Evolutionary conservation across 805 yeast species (phyloP), one percentile per base, ranked within the genome.

Genomic region (Pichia deserticola): DNA sequence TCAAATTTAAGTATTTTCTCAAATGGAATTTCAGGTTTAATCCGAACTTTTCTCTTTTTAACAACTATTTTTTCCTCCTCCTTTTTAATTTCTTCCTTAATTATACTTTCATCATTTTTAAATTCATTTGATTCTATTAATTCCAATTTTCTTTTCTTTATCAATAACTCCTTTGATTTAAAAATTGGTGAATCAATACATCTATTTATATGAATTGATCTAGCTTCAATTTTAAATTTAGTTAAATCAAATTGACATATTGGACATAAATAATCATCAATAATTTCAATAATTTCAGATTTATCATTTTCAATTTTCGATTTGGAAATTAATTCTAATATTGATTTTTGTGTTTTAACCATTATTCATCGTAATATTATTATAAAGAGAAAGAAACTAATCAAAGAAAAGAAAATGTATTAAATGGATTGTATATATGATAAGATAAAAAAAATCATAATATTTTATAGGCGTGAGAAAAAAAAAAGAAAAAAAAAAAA

Each of bases 201-300:
- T 34, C 67, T 63, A 49, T 79, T 81, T 15, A 82, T 84, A 58
- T 82, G 89, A 4, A 67, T 61, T 8, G 71, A 73, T 39, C 85
- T 64, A 30, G 69, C 71, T 34, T 68, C 69, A 6, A 80, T 51
- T 3, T 66, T 58, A 20, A 76, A 62, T 1, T 51, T 50, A 3
- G 74, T 65, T 27, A 82, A 54, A 40, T 71, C 61, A 3, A 65
- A 47, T 7, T 52, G 48, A 55, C 89, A 82, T 1, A 82, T 61
- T 0, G 87, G 88, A 57, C 89, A 82, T 5, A 34, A 29, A 30
- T 7, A 30, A 30, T 7, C 9, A 7, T 30, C 32, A 30, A 30
- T 30, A 30, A 9, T 7, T 30, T 30, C 9, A 30, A 7, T 9
- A 30, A 7, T 30, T 7, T 30, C 32, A 7, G 2, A 30, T 30